These are phyloP conservation scores for Rosa rugosa DNA, from an alignment of 306 rosid species.

Conservation along the genomic window DNA sequence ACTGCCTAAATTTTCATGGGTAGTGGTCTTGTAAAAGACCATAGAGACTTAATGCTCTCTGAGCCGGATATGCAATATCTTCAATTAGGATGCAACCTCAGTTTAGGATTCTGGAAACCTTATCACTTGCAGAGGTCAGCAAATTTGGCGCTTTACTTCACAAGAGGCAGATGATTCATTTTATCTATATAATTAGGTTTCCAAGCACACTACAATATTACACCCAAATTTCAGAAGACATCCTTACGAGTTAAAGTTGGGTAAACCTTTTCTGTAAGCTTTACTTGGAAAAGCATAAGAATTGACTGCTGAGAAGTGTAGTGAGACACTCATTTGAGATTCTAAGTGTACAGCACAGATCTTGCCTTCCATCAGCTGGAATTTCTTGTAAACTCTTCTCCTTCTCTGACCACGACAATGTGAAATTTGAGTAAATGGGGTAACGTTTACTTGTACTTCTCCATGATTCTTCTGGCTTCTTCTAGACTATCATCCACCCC, in stretches of 20 bases:
- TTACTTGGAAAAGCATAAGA: not conserved
- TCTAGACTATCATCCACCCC: conserved; percentile 71
- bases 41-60: not conserved
- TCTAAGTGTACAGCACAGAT: not conserved
- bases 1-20: not conserved
- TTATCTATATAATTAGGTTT: not conserved
- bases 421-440: conserved; percentile 26
- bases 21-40: not conserved
- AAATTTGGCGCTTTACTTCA: not conserved
- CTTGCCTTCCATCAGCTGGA: not conserved
- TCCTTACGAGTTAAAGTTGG: not conserved
- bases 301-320: not conserved
- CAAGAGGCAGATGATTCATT: not conserved
- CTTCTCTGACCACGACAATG: conserved; percentile 12
- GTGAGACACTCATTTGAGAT: not conserved
- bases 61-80: not conserved
- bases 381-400: conserved; percentile 8
- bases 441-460: conserved; percentile 72
- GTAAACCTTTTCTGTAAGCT: not conserved
- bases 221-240: not conserved
- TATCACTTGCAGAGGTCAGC: not conserved
- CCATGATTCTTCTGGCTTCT: conserved; percentile 93
- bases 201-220: not conserved
- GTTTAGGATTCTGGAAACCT: not conserved
- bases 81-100: not conserved